These are phyloP conservation scores for Pichia sp. DNA, from an alignment of 1,139 yeast genomes.

Conservation along the genomic window DNA sequence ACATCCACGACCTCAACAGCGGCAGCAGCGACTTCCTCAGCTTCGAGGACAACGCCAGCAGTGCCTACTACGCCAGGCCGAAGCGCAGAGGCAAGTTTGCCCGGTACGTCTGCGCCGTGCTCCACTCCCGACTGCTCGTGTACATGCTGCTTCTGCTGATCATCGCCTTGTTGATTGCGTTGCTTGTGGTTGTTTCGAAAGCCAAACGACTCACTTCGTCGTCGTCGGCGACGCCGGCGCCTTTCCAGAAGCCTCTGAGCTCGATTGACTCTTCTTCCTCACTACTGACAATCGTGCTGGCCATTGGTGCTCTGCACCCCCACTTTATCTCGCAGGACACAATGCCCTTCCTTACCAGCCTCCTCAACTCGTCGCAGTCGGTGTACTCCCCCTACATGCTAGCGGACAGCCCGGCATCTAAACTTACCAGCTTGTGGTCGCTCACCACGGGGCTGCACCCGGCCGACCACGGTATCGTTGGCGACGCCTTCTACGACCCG, in stretches of 20 bases:
- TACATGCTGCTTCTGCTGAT: neutral
- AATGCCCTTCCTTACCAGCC: constrained; percentile 67
- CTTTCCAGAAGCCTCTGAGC: neutral
- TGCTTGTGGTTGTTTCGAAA: constrained; percentile 10
- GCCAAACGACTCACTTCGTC: neutral
- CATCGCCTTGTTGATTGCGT: constrained; percentile 5
- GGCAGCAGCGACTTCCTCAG: constrained; percentile 1
- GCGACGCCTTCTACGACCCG: constrained; percentile 77
- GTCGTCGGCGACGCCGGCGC: neutral
- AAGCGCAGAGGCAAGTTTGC: neutral
- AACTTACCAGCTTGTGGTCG: constrained; percentile 92
- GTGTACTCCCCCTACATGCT: constrained; percentile 78
- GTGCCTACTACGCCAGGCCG: neutral
- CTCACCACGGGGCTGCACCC: constrained; percentile 83
- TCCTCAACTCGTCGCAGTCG: constrained; percentile 42
- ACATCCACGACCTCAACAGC: neutral
- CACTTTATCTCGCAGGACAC: constrained; percentile 64
- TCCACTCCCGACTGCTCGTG: constrained; percentile 3
- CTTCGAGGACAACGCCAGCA: neutral
- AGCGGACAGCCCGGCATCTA: constrained; percentile 85
- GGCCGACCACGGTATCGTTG: constrained; percentile 79
- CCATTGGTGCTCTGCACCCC: constrained; percentile 89
- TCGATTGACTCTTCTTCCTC: constrained; percentile 28
- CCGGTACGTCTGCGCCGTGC: neutral
- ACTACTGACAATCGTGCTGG: constrained; percentile 72